These are phyloP conservation scores for Corymbia citriodora DNA, from an alignment of 441 rosid species.

Conservation along the genomic window DNA sequence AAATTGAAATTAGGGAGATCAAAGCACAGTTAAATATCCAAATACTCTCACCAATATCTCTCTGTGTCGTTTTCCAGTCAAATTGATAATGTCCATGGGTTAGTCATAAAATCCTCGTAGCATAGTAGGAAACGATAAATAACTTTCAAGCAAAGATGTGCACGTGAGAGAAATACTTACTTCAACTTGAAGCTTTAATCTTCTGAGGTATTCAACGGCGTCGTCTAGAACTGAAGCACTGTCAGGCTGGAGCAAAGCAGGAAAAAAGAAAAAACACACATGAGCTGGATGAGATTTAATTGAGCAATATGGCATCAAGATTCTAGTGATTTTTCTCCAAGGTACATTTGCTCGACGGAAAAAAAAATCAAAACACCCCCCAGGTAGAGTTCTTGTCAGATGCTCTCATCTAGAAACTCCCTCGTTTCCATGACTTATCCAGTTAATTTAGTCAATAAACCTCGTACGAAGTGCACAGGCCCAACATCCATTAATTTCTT, in stretches of 20 bases:
- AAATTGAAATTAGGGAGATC: neutral
- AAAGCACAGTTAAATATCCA: neutral
- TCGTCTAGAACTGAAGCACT: neutral
- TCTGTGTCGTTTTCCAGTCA: neutral
- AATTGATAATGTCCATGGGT: neutral
- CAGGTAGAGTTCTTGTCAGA: neutral
- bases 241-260: neutral
- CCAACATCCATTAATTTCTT: neutral
- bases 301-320: neutral
- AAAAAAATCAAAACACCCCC: neutral
- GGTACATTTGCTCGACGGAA: neutral
- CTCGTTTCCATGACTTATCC: neutral
- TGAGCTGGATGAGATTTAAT: neutral
- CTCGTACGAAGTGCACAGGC: neutral
- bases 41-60: neutral
- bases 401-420: neutral
- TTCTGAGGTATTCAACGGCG: neutral
- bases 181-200: neutral
- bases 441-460: neutral
- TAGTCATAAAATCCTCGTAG: neutral
- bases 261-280: neutral
- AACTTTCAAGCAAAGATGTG: neutral
- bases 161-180: neutral
- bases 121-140: no score
- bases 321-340: neutral